These are phyloP conservation scores for Calonectria pauciramosa DNA, from an alignment of 2,329 filamentous ascomycete genomes.

Conservation along the genomic window DNA sequence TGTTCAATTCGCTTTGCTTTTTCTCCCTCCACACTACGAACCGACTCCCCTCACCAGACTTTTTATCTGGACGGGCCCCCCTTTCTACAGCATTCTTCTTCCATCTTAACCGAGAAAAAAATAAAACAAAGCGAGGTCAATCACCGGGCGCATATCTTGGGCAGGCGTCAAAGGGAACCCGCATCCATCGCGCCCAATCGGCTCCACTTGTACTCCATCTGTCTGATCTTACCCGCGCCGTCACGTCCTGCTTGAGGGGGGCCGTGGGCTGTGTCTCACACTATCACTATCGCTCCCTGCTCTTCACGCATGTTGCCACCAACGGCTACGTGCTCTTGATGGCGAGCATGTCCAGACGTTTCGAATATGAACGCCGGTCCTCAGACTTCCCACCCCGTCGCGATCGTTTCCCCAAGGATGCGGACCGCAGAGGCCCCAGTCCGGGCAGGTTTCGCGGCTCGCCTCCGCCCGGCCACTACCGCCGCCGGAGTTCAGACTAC, in stretches of 20 bases:
- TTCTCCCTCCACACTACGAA: not conserved
- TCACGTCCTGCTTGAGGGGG: conserved; percentile 4
- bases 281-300: not conserved
- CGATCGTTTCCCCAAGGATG: conserved; percentile 16
- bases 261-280: conserved; percentile 10
- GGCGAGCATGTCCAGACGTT: conserved; percentile 33
- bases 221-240: conserved; percentile 20
- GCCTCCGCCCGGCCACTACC: conserved; percentile 10
- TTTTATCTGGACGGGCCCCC: not conserved
- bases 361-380: conserved; percentile 18
- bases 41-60: not conserved
- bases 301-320: conserved; percentile 33
- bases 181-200: not conserved
- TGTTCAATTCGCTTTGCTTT: not conserved
- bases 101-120: not conserved
- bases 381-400: conserved; percentile 17
- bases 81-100: not conserved
- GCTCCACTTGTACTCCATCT: conserved; percentile 26
- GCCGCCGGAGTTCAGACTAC: conserved; percentile 23
- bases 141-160: not conserved
- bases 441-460: conserved; percentile 25
- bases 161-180: not conserved
- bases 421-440: conserved; percentile 29
- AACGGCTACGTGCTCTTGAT: conserved; percentile 27
- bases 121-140: not conserved